Base-by-base conservation (phyloP, 495 filamentous ascomycete genomes). In the Beverwykella pulmonaria region DNA sequence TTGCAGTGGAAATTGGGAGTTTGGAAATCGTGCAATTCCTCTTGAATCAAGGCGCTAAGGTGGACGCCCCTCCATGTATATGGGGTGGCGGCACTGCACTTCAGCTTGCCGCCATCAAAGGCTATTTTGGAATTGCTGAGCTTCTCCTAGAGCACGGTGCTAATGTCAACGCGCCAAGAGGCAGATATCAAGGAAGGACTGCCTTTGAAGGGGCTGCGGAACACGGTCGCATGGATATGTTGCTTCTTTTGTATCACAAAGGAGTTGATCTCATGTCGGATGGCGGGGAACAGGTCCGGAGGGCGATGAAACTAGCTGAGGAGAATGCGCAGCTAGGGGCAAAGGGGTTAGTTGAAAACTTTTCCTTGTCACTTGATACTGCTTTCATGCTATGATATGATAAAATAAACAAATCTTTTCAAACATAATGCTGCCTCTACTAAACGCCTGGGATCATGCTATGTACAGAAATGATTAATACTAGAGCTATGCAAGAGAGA, bases 121-220 rank as follows among this genome's bases (percentile, higher is more conserved):
- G 71, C 9, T 59, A 69, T 66, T 46, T 52, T 22, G 69, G 61
- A 7, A 66, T 74, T 7, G 70, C 70, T 19, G 27, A 27, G 22
- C 4, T 65, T n/a, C 61, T 77, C 1, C 25, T 78, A 17, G 41
- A 73, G 7, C 30, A 61, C 22, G 70, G 69, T 25, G 76, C 75
- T 15, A 55, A 77, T 39, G 10, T 61, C 12, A 61, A 61, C 46
- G 58, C 58, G 5, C 25, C 23, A 2, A 17, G 27, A 54, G 27
- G 70, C 74, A 22, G 49, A 32, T 8, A 57, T 60, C 1, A 72
- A 14, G 80, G 80, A 0, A 57, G 77, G 30, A 82, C 79, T 53
- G 75, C 81, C 4, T 63, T 83, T 10, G 74, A 79, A 61, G 76
- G 70, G 10, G 79, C 81, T 1, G 79, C 81, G 0, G 79, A 81